Percentiles rank a stretch among this genome's conserved stretches.
phyloP scores from a whole-genome alignment of 1,284 basidiomycete species.

The Ustilago tritici region DNA sequence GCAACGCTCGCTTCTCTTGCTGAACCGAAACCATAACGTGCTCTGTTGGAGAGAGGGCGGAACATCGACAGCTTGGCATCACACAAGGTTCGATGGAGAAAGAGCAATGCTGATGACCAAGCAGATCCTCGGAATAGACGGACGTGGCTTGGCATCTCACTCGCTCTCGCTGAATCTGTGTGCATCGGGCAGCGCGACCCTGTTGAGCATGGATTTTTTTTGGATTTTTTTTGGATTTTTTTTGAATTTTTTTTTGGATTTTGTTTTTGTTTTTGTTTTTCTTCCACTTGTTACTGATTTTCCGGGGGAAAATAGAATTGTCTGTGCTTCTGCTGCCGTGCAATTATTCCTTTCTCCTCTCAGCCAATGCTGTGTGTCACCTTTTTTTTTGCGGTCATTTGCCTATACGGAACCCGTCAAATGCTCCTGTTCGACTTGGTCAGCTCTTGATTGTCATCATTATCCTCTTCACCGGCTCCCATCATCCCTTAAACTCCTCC shows the following conservation, averaged over 20 bases:
- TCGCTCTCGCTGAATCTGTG: background rate
- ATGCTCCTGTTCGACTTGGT: background rate
- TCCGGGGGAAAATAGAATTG: background rate
- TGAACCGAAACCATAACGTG: background rate
- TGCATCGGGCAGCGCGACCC: background rate
- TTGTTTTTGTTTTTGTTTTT: background rate
- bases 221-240: background rate
- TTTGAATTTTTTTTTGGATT: background rate
- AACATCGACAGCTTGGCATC: background rate
- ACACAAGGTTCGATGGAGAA: background rate
- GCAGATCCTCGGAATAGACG: background rate
- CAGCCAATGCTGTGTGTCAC: background rate
- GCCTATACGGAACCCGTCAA: background rate
- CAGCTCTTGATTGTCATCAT: too few relatives aligned
- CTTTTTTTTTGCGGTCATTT: slow-evolving; percentile 6
- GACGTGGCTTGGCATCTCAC: slow-evolving; percentile 3
- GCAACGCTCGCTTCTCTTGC: background rate
- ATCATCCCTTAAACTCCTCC: background rate
- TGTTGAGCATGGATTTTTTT: background rate
- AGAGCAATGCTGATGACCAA: background rate
- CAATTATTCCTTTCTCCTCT: background rate
- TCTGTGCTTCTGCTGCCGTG: slow-evolving; percentile 2
- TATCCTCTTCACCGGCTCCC: background rate
- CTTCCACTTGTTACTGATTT: background rate
- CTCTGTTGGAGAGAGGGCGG: background rate